These are phyloP conservation scores for Arxiozyma heterogenica DNA, from an alignment of 1,139 yeast genomes.

Conservation along the genomic window DNA sequence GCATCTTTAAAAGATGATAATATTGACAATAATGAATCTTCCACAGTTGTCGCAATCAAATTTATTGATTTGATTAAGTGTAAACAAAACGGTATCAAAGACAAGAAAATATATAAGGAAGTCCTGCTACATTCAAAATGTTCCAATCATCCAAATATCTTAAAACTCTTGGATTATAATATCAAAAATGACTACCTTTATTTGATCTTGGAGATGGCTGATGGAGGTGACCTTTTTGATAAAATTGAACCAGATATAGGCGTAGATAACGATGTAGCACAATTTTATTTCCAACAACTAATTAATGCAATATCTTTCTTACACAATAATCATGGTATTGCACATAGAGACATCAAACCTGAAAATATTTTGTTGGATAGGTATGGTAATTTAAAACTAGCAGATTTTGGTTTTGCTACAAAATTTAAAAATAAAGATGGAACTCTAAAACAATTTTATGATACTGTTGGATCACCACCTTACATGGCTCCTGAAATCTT, in stretches of 20 bases:
- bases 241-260: slow-evolving; percentile 70
- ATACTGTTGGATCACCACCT: slow-evolving; percentile 60
- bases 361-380: slow-evolving; percentile 74
- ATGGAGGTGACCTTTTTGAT: slow-evolving; percentile 64
- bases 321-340: too few relatives aligned
- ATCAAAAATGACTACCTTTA: slow-evolving; percentile 46
- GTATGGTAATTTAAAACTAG: slow-evolving; percentile 53
- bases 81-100: slow-evolving; percentile 36
- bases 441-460: slow-evolving; percentile 43
- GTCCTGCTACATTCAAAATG: slow-evolving; percentile 47
- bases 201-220: slow-evolving; percentile 57
- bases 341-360: slow-evolving; percentile 73
- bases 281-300: slow-evolving; percentile 56
- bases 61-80: slow-evolving; percentile 45
- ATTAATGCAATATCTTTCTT: slow-evolving; percentile 42
- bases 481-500: slow-evolving; percentile 65
- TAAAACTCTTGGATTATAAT: slow-evolving; percentile 44
- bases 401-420: slow-evolving; percentile 62
- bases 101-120: slow-evolving; percentile 44
- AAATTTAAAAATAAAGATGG: slow-evolving; percentile 51
- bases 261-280: slow-evolving; percentile 55
- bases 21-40: slow-evolving; percentile 13
- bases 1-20: slow-evolving; percentile 25
- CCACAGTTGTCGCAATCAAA: slow-evolving; percentile 44
- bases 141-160: slow-evolving; percentile 48